Conservation (phyloP, 2,329 filamentous ascomycete genomes). For the Colletotrichum gloeosporioides region DNA sequence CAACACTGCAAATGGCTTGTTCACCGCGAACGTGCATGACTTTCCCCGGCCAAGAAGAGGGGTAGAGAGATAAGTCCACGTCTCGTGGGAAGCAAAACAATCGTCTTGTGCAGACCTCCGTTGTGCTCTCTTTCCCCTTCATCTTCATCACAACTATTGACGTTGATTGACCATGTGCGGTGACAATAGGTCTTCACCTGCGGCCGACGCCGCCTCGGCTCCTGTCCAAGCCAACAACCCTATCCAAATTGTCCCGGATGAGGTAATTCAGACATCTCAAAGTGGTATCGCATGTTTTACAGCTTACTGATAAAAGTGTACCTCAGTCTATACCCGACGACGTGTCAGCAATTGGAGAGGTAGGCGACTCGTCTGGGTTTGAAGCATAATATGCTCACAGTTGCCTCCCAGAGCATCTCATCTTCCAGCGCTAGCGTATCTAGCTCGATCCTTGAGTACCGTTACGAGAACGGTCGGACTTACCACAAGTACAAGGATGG, state of each 20-base stretch:
- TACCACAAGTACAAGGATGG: conserved; percentile 11
- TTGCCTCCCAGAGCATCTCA: not conserved
- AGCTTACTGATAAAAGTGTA: not conserved
- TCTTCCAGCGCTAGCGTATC: conserved; percentile 26
- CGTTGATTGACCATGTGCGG: not conserved
- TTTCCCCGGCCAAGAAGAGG: not conserved
- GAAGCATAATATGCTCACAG: not conserved
- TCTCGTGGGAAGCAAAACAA: not conserved
- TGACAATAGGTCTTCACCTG: not conserved
- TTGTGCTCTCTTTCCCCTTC: not conserved
- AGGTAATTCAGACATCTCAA: not conserved
- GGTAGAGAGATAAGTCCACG: not conserved
- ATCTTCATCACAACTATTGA: not conserved
- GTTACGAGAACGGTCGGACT: not conserved
- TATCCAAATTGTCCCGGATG: not conserved
- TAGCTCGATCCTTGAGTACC: conserved; percentile 31
- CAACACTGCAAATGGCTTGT: not conserved
- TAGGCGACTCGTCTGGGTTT: not conserved
- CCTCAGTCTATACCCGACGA: not conserved
- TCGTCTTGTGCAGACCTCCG: not conserved
- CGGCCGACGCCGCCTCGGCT: not conserved
- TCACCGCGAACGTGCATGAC: not conserved
- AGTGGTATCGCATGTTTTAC: no score
- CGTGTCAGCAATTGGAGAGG: not conserved
- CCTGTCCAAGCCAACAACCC: not conserved